Evolutionary conservation across 2,329 filamentous ascomycete species (phyloP).

Genomic region (Xylariomycetidae sp.): DNA sequence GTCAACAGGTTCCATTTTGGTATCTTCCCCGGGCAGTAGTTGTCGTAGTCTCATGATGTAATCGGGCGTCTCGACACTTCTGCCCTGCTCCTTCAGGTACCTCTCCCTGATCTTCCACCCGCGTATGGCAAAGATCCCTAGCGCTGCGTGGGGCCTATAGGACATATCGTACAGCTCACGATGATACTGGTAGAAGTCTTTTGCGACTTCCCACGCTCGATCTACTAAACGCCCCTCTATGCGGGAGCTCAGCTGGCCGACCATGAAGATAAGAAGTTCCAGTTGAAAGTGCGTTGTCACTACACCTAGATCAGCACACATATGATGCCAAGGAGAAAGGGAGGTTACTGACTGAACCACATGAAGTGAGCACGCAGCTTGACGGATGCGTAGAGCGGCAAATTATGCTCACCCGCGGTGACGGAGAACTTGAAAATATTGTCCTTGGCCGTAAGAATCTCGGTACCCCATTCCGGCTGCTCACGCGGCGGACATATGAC

Average conservation of each 20-base stretch:
- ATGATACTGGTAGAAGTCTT: constrained; percentile 43
- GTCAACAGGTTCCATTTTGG: constrained; percentile 22
- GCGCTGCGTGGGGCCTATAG: constrained; percentile 37
- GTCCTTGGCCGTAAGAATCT: constrained; percentile 45
- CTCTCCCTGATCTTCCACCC: constrained; percentile 50
- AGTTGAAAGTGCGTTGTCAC: constrained; percentile 46
- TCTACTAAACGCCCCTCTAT: constrained; percentile 47
- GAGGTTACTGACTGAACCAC: constrained; percentile 46
- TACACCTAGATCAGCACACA: too few species aligned
- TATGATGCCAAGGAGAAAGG: too few species aligned
- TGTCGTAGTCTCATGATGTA: constrained; percentile 43
- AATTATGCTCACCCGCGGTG: constrained; percentile 42
- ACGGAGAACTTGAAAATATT: constrained; percentile 53
- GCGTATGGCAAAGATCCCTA: constrained; percentile 45
- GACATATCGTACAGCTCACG: constrained; percentile 46
- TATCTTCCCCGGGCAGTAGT: constrained; percentile 35
- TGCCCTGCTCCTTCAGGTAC: constrained; percentile 31
- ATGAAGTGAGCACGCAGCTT: constrained; percentile 41
- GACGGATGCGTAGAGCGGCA: constrained; percentile 38
- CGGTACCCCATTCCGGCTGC: constrained; percentile 42
- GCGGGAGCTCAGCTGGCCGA: constrained; percentile 47
- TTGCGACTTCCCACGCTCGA: constrained; percentile 46
- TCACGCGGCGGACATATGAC: constrained; percentile 43
- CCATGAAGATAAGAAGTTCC: constrained; percentile 52
- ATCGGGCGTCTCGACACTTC: constrained; percentile 35